Evolutionary conservation across 805 yeast genomes (phyloP).

Genomic region (Kurtzmaniella fragi): DNA sequence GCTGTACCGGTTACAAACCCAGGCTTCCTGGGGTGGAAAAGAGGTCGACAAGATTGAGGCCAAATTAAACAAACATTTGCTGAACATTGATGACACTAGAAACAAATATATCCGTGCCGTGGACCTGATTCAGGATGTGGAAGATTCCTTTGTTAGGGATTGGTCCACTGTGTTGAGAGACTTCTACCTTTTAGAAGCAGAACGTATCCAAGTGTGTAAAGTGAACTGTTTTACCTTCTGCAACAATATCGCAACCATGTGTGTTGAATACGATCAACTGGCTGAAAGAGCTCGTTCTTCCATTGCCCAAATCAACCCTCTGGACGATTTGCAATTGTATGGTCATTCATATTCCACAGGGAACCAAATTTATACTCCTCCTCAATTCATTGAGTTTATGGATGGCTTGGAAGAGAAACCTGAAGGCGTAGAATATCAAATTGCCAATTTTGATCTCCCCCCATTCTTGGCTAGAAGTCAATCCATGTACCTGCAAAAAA

Average conservation of each 20-base stretch:
- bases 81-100: slow-evolving; percentile 36
- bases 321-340: slow-evolving; percentile 52
- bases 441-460: slow-evolving; percentile 30
- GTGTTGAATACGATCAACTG: slow-evolving; percentile 74
- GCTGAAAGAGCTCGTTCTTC: slow-evolving; percentile 66
- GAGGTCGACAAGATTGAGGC: slow-evolving; percentile 60
- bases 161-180: slow-evolving; percentile 64
- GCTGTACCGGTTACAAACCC: slow-evolving; percentile 55
- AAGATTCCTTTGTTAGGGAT: slow-evolving; percentile 63
- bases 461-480: slow-evolving; percentile 14
- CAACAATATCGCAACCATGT: slow-evolving; percentile 65
- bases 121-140: slow-evolving; percentile 47
- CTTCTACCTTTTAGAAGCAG: slow-evolving; percentile 65
- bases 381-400: slow-evolving; percentile 58
- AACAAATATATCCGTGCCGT: slow-evolving; percentile 56
- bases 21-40: slow-evolving; percentile 60
- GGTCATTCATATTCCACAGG: slow-evolving; percentile 61
- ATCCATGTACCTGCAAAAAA: slow-evolving; percentile 12
- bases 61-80: slow-evolving; percentile 48
- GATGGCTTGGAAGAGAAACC: slow-evolving; percentile 26
- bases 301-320: slow-evolving; percentile 64
- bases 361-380: slow-evolving; percentile 50
- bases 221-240: slow-evolving; percentile 75
- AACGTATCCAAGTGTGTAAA: slow-evolving; percentile 64
- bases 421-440: slow-evolving; percentile 12